Conservation (phyloP, 2,329 filamentous ascomycete genomes). For the Bipolaris cookei region DNA sequence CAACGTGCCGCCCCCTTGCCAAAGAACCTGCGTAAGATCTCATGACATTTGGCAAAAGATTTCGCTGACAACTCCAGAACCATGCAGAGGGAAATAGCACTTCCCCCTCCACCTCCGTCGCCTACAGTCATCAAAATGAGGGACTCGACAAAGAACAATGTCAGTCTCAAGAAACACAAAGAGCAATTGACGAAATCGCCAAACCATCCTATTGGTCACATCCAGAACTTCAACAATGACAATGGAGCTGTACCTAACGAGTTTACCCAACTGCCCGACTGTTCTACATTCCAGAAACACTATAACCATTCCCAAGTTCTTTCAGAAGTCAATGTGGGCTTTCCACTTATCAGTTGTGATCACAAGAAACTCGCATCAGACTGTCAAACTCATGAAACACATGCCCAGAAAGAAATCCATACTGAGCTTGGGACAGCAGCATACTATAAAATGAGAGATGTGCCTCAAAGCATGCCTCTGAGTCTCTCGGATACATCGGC, state of each 20-base stretch:
- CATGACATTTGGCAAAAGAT: neutral
- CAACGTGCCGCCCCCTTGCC: neutral
- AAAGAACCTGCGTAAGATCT: neutral
- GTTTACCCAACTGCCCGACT: neutral
- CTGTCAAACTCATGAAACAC: no score
- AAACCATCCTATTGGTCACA: neutral
- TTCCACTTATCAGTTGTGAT: neutral
- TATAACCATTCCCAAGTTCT: neutral
- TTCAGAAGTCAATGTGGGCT: neutral
- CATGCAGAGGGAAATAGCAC: neutral
- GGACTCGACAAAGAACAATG: neutral
- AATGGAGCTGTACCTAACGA: neutral
- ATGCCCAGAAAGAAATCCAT: neutral
- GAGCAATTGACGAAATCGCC: neutral
- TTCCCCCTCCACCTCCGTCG: neutral
- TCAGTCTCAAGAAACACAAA: slow-evolving; percentile 1
- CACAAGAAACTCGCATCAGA: neutral
- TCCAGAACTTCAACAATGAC: neutral
- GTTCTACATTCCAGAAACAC: neutral
- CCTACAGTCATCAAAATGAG: neutral
- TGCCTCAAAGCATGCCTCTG: neutral
- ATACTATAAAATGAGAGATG: neutral
- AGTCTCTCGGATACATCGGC: neutral
- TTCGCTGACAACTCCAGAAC: slow-evolving; percentile 4
- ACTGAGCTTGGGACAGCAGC: neutral